phyloP scores from a whole-genome alignment of 2,329 filamentous ascomycete genomes.

The Penicillium crustosum region DNA sequence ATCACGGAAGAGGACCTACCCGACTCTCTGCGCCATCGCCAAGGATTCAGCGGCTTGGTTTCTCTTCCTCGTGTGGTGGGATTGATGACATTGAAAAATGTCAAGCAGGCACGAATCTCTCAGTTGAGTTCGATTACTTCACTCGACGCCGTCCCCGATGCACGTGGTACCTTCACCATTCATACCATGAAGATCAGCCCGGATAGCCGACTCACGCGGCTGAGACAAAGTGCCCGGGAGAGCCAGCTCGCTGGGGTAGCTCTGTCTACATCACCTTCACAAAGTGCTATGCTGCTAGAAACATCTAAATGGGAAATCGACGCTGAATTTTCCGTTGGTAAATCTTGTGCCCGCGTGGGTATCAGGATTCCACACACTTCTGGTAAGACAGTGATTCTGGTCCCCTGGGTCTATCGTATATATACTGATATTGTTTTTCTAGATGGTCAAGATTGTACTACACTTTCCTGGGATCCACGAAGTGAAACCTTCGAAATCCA shows the following conservation, averaged over 20 bases:
- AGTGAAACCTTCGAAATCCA: constrained; percentile 46
- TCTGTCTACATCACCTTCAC: constrained; percentile 5
- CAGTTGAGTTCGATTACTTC: constrained; percentile 45
- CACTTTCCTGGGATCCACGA: constrained; percentile 40
- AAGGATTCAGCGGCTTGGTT: constrained; percentile 53
- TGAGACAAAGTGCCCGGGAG: constrained; percentile 29
- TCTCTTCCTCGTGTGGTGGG: constrained; percentile 48
- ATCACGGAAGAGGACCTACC: constrained; percentile 53
- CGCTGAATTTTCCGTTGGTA: constrained; percentile 28
- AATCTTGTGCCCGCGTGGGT: constrained; percentile 29
- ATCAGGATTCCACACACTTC: constrained; percentile 31
- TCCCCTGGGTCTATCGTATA: background rate
- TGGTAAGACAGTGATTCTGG: constrained; percentile 10
- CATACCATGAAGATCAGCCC: constrained; percentile 46
- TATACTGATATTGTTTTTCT: constrained; percentile 1
- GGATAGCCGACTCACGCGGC: constrained; percentile 26
- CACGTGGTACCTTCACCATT: constrained; percentile 35
- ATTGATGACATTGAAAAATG: constrained; percentile 41
- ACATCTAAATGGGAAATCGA: constrained; percentile 30
- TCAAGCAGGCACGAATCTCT: constrained; percentile 40
- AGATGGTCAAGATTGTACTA: constrained; percentile 37
- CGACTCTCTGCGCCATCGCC: constrained; percentile 42
- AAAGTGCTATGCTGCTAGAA: constrained; percentile 3
- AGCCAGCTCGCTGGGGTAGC: background rate
- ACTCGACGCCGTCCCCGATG: constrained; percentile 34